Conservation (phyloP, 2,329 filamentous ascomycete species). For the Aspergillus fructus region DNA sequence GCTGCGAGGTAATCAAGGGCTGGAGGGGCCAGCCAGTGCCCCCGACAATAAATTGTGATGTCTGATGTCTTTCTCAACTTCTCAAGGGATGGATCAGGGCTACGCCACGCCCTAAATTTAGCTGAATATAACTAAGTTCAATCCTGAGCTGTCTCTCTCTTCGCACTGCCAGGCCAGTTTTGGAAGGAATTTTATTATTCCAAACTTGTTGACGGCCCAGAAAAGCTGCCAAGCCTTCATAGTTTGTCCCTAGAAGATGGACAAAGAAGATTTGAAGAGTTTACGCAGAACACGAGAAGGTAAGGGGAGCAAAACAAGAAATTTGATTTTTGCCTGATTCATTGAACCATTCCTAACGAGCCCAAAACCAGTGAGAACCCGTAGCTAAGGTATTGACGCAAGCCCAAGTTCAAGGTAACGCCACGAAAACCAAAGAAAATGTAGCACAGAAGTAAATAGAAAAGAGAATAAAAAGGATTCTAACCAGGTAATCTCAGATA, state of each 20-base stretch:
- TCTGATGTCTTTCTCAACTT: neutral
- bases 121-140: neutral
- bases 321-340: slow-evolving; percentile 16
- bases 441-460: slow-evolving; percentile 17
- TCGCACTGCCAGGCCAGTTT: neutral
- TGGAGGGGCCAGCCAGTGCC: neutral
- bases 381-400: slow-evolving; percentile 6
- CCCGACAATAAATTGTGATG: neutral
- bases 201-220: neutral
- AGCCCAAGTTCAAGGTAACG: slow-evolving; percentile 11
- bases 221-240: too few relatives aligned
- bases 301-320: slow-evolving; percentile 7
- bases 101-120: neutral
- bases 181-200: neutral
- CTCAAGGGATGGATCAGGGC: neutral
- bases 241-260: too few relatives aligned
- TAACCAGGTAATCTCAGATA: slow-evolving; percentile 9
- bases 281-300: neutral
- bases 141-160: neutral
- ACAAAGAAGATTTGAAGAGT: neutral
- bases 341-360: slow-evolving; percentile 19
- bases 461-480: slow-evolving; percentile 19
- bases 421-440: slow-evolving; percentile 17
- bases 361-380: slow-evolving; percentile 8
- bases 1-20: neutral